Conservation (phyloP, 257 asterid species). For the Solanum paucissectum region DNA sequence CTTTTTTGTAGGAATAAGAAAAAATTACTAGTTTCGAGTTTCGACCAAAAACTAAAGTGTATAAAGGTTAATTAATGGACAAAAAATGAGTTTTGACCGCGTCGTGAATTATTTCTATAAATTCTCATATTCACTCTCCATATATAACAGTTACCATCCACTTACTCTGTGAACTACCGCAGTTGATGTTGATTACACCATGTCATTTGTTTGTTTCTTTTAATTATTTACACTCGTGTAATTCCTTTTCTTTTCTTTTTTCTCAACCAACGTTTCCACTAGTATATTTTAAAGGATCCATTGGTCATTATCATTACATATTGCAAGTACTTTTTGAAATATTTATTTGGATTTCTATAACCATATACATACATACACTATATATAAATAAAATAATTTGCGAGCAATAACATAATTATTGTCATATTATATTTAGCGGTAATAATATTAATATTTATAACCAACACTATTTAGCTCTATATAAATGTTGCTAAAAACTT, state of each 20-base stretch:
- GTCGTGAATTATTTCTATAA: neutral
- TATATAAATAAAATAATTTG: too few relatives aligned
- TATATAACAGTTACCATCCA: neutral
- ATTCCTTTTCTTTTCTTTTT: too few relatives aligned
- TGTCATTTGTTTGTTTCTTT: neutral
- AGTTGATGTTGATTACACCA: neutral
- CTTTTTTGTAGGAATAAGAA: neutral
- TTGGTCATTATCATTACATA: neutral
- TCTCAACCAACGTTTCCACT: too few relatives aligned
- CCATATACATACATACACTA: too few relatives aligned
- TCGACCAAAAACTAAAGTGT: neutral
- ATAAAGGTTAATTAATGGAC: neutral
- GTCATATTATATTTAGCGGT: too few relatives aligned
- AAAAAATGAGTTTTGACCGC: neutral
- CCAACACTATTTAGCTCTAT: rapidly evolving
- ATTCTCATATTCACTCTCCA: neutral
- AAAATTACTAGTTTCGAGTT: neutral
- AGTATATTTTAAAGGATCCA: neutral
- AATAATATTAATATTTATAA: too few relatives aligned
- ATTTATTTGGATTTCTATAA: too few relatives aligned
- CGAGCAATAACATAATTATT: too few relatives aligned
- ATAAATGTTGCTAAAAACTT: too few relatives aligned
- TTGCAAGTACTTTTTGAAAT: neutral
- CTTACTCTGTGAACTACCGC: neutral
- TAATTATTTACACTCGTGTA: too few relatives aligned